phyloP scores from a whole-genome alignment of 2,329 filamentous ascomycete genomes.

The Aspergillus candidus region DNA sequence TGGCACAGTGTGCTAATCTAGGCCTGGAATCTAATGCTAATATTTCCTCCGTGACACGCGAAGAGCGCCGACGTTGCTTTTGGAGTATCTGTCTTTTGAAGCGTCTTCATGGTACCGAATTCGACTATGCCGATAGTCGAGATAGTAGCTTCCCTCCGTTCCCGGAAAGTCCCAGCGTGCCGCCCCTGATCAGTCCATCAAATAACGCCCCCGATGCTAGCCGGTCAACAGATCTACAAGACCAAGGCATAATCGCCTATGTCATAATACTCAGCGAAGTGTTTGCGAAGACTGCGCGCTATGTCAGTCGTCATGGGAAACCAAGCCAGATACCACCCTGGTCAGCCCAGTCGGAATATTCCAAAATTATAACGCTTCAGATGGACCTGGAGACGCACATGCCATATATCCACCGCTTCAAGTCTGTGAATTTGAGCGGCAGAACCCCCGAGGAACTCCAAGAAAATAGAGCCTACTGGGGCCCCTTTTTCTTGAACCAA shows the following conservation, averaged over 20 bases:
- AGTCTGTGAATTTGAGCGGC: conserved; percentile 44
- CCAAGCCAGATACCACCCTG: conserved; percentile 42
- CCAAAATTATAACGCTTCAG: conserved; percentile 45
- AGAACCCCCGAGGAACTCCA: conserved; percentile 39
- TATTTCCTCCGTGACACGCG: conserved; percentile 17
- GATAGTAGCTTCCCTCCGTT: conserved; percentile 33
- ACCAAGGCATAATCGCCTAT: conserved; percentile 44
- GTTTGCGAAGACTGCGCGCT: conserved; percentile 45
- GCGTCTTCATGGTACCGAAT: conserved; percentile 40
- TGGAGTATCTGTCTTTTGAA: conserved; percentile 42
- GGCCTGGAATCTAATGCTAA: conserved; percentile 29
- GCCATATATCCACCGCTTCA: conserved; percentile 47
- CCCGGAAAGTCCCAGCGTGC: conserved; percentile 32
- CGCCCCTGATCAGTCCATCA: conserved; percentile 19
- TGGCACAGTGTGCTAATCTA: conserved; percentile 42
- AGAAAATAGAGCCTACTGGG: conserved; percentile 47
- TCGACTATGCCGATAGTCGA: conserved; percentile 35
- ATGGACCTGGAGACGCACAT: conserved; percentile 50
- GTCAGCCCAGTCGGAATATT: conserved; percentile 49
- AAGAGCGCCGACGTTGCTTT: conserved; percentile 36
- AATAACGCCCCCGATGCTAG: conserved; percentile 14
- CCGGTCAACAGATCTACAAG: conserved; percentile 25
- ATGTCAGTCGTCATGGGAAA: conserved; percentile 43
- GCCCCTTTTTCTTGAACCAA: conserved; percentile 48
- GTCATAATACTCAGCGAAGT: conserved; percentile 43